Percentiles rank a stretch among this genome's conserved stretches.
phyloP scores from a whole-genome alignment of 306 rosid species.

The Echinosophora koreensis region DNA sequence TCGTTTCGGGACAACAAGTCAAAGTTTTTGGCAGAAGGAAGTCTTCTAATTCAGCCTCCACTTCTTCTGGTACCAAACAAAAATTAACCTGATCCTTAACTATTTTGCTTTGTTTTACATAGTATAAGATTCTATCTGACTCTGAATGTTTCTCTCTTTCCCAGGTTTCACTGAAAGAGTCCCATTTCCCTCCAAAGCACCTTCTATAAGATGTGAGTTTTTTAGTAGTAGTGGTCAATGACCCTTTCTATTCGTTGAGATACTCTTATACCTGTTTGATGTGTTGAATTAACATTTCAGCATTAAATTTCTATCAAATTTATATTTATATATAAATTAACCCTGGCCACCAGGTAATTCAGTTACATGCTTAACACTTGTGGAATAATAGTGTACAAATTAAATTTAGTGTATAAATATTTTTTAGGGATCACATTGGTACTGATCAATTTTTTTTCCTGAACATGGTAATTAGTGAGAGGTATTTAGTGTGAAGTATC shows the following conservation, averaged over 20 bases:
- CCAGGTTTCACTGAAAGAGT: constrained; percentile 66
- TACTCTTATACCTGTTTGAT: not conserved
- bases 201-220: constrained; percentile 70
- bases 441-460: too few relatives aligned
- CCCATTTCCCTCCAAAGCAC: constrained; percentile 61
- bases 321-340: too few relatives aligned
- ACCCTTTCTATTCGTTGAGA: not conserved
- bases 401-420: not conserved
- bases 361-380: not conserved
- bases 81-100: not conserved
- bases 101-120: constrained; percentile 33
- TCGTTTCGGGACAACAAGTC: constrained; percentile 87
- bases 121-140: constrained; percentile 37
- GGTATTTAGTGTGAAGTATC: too few relatives aligned
- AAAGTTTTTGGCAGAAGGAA: constrained; percentile 95
- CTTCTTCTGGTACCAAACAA: constrained; percentile 57
- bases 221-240: not conserved
- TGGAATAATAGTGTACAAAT: not conserved
- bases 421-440: too few relatives aligned
- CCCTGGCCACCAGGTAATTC: not conserved
- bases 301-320: not conserved
- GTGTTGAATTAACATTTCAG: not conserved
- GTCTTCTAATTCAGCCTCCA: constrained; percentile 54
- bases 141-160: not conserved
- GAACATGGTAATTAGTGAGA: too few relatives aligned